These are phyloP conservation scores for Sporopachydermia lactativora DNA, from an alignment of 805 yeast species.

Conservation along the genomic window DNA sequence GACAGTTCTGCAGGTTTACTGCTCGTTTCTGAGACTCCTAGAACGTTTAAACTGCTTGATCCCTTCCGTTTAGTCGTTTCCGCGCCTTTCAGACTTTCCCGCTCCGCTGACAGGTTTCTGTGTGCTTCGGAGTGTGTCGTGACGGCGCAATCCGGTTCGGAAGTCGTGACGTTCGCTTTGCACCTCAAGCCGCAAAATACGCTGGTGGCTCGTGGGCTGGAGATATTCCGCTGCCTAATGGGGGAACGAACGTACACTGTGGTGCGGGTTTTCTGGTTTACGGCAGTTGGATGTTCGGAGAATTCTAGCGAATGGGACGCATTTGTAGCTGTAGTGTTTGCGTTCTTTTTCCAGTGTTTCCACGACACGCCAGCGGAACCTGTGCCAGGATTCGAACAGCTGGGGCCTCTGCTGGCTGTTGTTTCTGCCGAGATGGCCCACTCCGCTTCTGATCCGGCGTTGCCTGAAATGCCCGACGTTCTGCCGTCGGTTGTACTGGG, in stretches of 20 bases:
- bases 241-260: constrained; percentile 45
- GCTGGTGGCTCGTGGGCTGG: constrained; percentile 31
- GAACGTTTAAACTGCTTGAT: not conserved
- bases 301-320: constrained; percentile 45
- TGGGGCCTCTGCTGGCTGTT: too few species aligned
- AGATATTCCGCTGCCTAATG: constrained; percentile 35
- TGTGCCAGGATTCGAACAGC: not conserved
- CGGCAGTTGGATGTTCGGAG: constrained; percentile 31
- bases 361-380: not conserved
- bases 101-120: too few species aligned
- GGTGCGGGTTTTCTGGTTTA: constrained; percentile 51
- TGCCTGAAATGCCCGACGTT: not conserved
- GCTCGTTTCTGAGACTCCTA: not conserved
- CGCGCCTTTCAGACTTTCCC: too few species aligned
- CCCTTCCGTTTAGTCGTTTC: too few species aligned
- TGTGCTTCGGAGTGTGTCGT: too few species aligned
- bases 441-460: not conserved
- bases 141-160: too few species aligned
- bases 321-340: constrained; percentile 34
- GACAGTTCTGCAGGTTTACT: too few species aligned
- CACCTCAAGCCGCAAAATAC: constrained; percentile 30
- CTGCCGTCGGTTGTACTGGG: constrained; percentile 37
- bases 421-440: not conserved
- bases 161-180: not conserved
- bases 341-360: constrained; percentile 18